These are phyloP conservation scores for Entonaema liquescens DNA, from an alignment of 495 filamentous ascomycete genomes.

Conservation along the genomic window DNA sequence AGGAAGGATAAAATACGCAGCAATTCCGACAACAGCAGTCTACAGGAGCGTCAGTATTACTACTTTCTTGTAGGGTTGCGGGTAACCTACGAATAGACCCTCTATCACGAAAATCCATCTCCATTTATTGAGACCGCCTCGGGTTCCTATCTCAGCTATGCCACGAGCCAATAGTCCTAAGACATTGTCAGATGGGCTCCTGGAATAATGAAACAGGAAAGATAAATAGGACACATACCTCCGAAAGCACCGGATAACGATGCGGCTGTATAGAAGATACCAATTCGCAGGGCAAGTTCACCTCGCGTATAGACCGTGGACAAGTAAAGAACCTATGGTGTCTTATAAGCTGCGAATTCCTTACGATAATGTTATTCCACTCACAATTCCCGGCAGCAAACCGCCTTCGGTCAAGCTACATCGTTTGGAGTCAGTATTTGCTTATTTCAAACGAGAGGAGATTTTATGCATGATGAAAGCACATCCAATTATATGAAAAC, in stretches of 20 bases:
- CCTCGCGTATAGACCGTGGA: slow-evolving; percentile 56
- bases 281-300: slow-evolving; percentile 63
- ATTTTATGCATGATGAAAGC: neutral
- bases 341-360: slow-evolving; percentile 13
- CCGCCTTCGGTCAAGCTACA: slow-evolving; percentile 57
- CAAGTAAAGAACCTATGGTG: slow-evolving; percentile 55
- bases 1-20: slow-evolving; percentile 65
- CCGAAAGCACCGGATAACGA: slow-evolving; percentile 66
- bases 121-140: slow-evolving; percentile 55
- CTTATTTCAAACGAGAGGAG: neutral
- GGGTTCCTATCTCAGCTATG: slow-evolving; percentile 50
- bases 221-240: slow-evolving; percentile 45
- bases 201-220: neutral
- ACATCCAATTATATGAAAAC: slow-evolving; percentile 1
- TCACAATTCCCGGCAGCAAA: slow-evolving; percentile 59
- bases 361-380: slow-evolving; percentile 15
- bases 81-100: slow-evolving; percentile 56
- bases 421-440: slow-evolving; percentile 9
- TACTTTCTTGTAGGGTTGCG: neutral
- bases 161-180: slow-evolving; percentile 58
- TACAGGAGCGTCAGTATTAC: slow-evolving; percentile 20
- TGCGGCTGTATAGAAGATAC: slow-evolving; percentile 63
- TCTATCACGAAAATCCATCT: slow-evolving; percentile 64
- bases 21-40: slow-evolving; percentile 63
- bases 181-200: slow-evolving; percentile 4